Evolutionary conservation across 2,329 filamentous ascomycete species (phyloP), one percentile per base, ranked within the genome.

Genomic region (Aspergillus japonicus): DNA sequence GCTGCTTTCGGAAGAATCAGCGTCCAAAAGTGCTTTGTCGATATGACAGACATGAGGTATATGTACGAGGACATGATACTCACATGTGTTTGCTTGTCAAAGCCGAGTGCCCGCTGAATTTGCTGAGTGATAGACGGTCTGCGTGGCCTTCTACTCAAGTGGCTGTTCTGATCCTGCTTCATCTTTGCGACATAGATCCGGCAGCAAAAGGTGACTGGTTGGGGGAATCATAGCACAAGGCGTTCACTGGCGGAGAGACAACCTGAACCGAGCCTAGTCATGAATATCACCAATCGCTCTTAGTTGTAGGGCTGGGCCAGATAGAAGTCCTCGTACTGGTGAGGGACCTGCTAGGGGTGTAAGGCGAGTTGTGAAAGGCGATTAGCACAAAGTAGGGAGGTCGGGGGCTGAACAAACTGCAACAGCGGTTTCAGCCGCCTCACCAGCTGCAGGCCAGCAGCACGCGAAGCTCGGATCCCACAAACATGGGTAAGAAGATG

Each of bases 81-180:
- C 58, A 69, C 65, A 60, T 58, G 58, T 12, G 42, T 58, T 31
- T 50, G 26, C 53, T 59, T 67, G 26, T 67, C 64, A 19, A 60
- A 24, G 57, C 61, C 62, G 10, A 69, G 59, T 39, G 68, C 60
- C 24, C 68, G 66, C 29, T 69, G 67, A 21, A 70, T 35, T 12
- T 66, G 65, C 39, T 63, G 57, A 16, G 68, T 63, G 50, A 69
- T 59, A 10, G 67, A 69, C n/a, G 60, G 56, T 53, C 67, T 62
- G 26, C 64, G 64, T 48, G 60, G 58, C 47, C 62, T 64, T 52
- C 26, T 55, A 12, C 29, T 56, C 21, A 60, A 61, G 19, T n/a
- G 51, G 35, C 31, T 53, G 14, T 58, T 47, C 21, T 60, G 59
- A 47, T 56, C 54, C 19, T 54, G 58, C 29, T 54, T 24, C 62